Percentiles rank a stretch among this genome's conserved stretches.
Conservation (phyloP, 768 basidiomycete species). For the Lentinula edodes region DNA sequence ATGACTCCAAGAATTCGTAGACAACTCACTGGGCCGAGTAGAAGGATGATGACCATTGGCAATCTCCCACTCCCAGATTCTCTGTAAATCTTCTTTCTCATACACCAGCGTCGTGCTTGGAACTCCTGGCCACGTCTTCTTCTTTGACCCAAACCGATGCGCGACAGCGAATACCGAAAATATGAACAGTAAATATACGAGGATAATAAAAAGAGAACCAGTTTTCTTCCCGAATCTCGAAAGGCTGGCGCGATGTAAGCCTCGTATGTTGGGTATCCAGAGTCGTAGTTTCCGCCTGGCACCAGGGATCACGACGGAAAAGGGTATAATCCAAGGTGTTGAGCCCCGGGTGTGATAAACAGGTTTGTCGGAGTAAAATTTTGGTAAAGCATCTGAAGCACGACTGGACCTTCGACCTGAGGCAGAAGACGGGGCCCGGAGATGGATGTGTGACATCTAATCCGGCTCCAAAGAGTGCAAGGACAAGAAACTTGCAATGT, state of each 20-base stretch:
- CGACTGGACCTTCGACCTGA: constrained; percentile 1
- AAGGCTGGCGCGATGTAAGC: constrained; percentile 37
- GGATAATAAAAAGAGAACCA: constrained; percentile 47
- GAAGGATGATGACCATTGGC: constrained; percentile 87
- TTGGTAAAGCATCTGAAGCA: constrained; percentile 3
- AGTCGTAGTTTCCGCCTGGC: constrained; percentile 53
- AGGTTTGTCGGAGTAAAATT: constrained; percentile 26
- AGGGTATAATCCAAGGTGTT: constrained; percentile 45
- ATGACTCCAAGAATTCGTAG: constrained; percentile 6
- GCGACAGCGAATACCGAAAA: constrained; percentile 43
- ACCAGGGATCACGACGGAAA: constrained; percentile 56
- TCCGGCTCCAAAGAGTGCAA: neutral
- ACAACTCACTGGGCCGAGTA: constrained; percentile 52
- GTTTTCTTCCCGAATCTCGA: constrained; percentile 47
- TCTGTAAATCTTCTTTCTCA: constrained; percentile 63
- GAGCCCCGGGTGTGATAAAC: constrained; percentile 21
- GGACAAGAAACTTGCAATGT: neutral
- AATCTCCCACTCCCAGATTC: constrained; percentile 93
- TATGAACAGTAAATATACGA: constrained; percentile 46
- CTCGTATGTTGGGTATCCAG: constrained; percentile 46
- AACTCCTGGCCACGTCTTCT: constrained; percentile 30
- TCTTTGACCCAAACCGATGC: constrained; percentile 35
- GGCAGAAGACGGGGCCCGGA: constrained; percentile 1
- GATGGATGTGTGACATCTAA: constrained; percentile 4
- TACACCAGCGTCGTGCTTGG: constrained; percentile 60